Base-by-base conservation (phyloP, 2,329 filamentous ascomycete species). In the Tetracladium maxilliforme region DNA sequence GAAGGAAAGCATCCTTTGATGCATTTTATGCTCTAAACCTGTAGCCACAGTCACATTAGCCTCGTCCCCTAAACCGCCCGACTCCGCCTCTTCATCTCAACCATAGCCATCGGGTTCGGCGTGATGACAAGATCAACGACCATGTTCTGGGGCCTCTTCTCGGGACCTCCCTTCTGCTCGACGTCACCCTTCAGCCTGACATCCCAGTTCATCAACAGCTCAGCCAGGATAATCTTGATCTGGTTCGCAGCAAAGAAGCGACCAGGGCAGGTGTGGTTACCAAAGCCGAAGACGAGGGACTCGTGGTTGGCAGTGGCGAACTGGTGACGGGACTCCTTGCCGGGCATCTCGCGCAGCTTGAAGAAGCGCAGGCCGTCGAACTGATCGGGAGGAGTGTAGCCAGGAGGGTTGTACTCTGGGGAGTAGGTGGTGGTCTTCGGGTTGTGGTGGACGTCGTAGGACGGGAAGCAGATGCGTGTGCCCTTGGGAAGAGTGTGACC, bases 91-190 rank as follows among this genome's bases (percentile, higher is more conserved):
- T 19, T 36, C 17, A 39, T 27, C 25, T 38, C 33, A 16, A 39
- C n/a, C 16, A 27, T 25, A 2, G 30, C 33, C 21, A 25, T 19
- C n/a, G 22, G 25, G 31, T 38, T 29, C 5, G 37, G 32, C 15
- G 21, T 16, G 23, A 30, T 27, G 10, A 6, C 14, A 10, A 22
- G 23, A 19, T 29, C 23, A 5, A 7, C 19, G 16, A 19, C 24
- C 6, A 24, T 12, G 30, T 87, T 35, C 56, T 92, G 7, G 64
- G 65, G 25, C 86, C 74, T 35, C 75, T 83, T 32, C 64, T 92
- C 1, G 76, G 70, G 31, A 66, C 73, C 10, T 69, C 76, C 9
- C 57, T 79, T 26, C 82, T 83, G 4, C 58, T 94, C 22, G 83
- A 94, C 51, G 72, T 94, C 41, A 90, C 82, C 37, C 61, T 93